phyloP scores from a whole-genome alignment of 1,139 yeast species.

The Pneumocystis wakefieldiae region DNA sequence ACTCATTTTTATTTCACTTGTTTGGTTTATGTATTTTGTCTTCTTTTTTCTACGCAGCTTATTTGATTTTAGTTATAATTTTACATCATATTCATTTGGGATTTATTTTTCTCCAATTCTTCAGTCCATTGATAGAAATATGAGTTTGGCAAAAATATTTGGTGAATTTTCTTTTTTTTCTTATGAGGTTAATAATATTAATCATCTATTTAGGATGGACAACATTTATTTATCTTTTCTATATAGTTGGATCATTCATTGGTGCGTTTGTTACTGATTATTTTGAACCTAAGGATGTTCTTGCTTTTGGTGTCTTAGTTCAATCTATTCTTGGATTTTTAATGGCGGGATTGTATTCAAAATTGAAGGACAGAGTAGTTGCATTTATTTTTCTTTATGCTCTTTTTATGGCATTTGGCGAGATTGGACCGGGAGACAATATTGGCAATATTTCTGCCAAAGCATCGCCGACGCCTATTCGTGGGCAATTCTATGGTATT shows the following conservation, averaged over 20 bases:
- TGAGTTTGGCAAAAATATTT: slow-evolving; percentile 22
- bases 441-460: slow-evolving; percentile 78
- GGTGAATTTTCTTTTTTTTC: neutral
- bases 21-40: slow-evolving; percentile 57
- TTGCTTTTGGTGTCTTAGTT: slow-evolving; percentile 47
- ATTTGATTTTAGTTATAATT: slow-evolving; percentile 35
- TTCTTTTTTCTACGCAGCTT: neutral
- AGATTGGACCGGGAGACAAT: slow-evolving; percentile 89
- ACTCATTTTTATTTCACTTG: slow-evolving; percentile 47
- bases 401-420: slow-evolving; percentile 72
- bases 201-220: slow-evolving; percentile 73
- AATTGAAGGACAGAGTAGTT: slow-evolving; percentile 43
- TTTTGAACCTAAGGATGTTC: slow-evolving; percentile 72
- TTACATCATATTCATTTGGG: slow-evolving; percentile 76
- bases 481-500: slow-evolving; percentile 82
- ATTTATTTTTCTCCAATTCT: slow-evolving; percentile 62
- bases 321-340: slow-evolving; percentile 76
- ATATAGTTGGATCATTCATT: slow-evolving; percentile 73
- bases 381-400: slow-evolving; percentile 79
- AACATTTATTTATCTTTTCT: slow-evolving; percentile 72
- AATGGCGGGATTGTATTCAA: slow-evolving; percentile 58
- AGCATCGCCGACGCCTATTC: slow-evolving; percentile 69
- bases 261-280: slow-evolving; percentile 44
- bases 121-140: slow-evolving; percentile 42
- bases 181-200: slow-evolving; percentile 29